Evolutionary conservation across 352 stramenopile genomes (phyloP).

Genomic region (Phytophthora constricta): DNA sequence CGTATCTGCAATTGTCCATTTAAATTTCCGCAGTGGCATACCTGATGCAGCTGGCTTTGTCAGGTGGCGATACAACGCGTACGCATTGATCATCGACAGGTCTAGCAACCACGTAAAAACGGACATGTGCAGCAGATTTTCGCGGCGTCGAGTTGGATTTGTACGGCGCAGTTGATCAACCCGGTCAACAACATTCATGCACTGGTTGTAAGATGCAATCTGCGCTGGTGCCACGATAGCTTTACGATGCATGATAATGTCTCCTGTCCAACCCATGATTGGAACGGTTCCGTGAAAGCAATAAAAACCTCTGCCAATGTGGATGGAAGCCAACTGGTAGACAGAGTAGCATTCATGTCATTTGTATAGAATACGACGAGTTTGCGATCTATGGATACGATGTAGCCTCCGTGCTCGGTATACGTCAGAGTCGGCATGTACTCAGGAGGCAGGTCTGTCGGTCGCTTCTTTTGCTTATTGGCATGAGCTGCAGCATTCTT

Average conservation of each 20-base stretch:
- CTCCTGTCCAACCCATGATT: slow-evolving; percentile 7
- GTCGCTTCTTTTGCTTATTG: neutral
- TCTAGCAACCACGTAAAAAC: slow-evolving; percentile 18
- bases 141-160: slow-evolving; percentile 9
- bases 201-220: slow-evolving; percentile 18
- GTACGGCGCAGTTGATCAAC: slow-evolving; percentile 15
- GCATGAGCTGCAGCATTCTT: slow-evolving; percentile 1
- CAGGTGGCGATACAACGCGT: slow-evolving; percentile 2
- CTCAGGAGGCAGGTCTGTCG: neutral
- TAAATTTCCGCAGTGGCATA: slow-evolving; percentile 9
- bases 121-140: slow-evolving; percentile 18
- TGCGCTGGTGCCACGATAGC: slow-evolving; percentile 1
- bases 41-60: neutral
- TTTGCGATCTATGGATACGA: neutral
- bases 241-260: slow-evolving; percentile 11
- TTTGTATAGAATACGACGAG: slow-evolving; percentile 7
- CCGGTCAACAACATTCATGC: slow-evolving; percentile 18
- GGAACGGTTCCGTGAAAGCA: slow-evolving; percentile 11
- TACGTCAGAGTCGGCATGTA: slow-evolving; percentile 12
- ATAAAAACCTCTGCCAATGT: slow-evolving; percentile 1
- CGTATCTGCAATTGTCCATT: neutral
- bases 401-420: slow-evolving; percentile 4
- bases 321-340: neutral
- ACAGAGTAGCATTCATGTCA: slow-evolving; percentile 11
- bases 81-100: slow-evolving; percentile 10